Conservation (phyloP, 2,329 filamentous ascomycete genomes). For the Colletotrichum siamense region DNA sequence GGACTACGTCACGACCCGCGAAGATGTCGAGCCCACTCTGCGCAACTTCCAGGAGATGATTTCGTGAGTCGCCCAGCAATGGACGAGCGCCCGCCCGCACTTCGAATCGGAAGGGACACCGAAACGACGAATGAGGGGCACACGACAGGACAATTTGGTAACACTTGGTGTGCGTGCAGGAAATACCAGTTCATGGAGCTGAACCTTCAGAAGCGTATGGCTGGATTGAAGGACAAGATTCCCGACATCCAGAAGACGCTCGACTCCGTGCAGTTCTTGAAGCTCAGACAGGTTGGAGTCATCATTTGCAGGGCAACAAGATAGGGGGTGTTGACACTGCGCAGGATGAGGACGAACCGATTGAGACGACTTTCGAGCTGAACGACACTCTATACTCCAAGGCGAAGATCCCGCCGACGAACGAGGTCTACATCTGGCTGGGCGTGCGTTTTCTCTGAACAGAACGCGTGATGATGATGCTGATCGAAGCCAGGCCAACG, state of each 20-base stretch:
- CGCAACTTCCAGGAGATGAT: constrained; percentile 94
- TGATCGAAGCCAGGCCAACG: constrained; percentile 73
- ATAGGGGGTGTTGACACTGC: not conserved
- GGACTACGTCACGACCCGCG: constrained; percentile 81
- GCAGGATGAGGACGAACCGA: constrained; percentile 65
- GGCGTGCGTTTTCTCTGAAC: constrained; percentile 62
- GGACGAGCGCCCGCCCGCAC: constrained; percentile 17
- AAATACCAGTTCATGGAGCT: constrained; percentile 99
- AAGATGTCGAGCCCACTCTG: constrained; percentile 81
- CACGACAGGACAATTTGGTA: constrained; percentile 1
- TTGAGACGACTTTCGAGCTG: constrained; percentile 93
- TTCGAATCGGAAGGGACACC: not conserved
- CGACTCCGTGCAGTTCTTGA: constrained; percentile 87
- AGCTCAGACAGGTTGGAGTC: constrained; percentile 69
- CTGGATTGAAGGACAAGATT: constrained; percentile 89
- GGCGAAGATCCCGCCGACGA: constrained; percentile 79
- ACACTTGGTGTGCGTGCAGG: constrained; percentile 51
- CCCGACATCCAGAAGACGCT: constrained; percentile 97
- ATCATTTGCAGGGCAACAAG: not conserved
- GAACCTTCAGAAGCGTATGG: constrained; percentile 84
- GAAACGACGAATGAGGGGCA: not conserved
- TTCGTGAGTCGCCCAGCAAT: constrained; percentile 63
- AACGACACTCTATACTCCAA: constrained; percentile 96
- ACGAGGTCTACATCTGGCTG: constrained; percentile 98
- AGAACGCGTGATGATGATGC: not conserved